A percentile compares a stretch with the other conserved stretches of the same genome.
Evolutionary conservation across 768 basidiomycete genomes (phyloP).

Genomic region (Boletus subcaerulescens): DNA sequence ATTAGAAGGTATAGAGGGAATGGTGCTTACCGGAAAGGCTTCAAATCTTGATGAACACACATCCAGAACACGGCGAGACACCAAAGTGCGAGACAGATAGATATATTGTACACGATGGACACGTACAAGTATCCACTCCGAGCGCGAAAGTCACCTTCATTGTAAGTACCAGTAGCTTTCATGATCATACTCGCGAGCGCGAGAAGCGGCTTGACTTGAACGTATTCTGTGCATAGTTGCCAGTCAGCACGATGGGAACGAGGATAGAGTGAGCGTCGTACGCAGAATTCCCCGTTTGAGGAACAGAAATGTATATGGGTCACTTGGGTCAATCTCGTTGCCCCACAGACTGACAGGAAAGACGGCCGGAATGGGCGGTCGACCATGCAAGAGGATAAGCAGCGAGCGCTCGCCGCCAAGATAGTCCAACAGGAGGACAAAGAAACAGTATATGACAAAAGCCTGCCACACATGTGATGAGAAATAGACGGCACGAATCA

Average conservation of each 20-base stretch:
- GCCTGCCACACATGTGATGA: constrained; percentile 46
- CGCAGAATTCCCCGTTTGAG: constrained; percentile 95
- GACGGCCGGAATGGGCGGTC: constrained; percentile 82
- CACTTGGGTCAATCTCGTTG: constrained; percentile 86
- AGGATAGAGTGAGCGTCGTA: constrained; percentile 33
- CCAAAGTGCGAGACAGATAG: constrained; percentile 78
- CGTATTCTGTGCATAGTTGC: constrained; percentile 70
- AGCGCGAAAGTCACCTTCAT: constrained; percentile 83
- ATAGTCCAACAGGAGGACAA: constrained; percentile 75
- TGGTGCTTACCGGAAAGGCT: constrained; percentile 71
- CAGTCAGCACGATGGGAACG: background rate
- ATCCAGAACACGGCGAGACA: constrained; percentile 98
- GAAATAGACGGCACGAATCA: background rate
- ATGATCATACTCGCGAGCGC: constrained; percentile 81
- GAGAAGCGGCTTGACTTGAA: constrained; percentile 91
- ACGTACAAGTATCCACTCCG: constrained; percentile 91
- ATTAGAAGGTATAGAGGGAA: background rate
- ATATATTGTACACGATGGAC: constrained; percentile 79
- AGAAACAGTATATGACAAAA: constrained; percentile 94
- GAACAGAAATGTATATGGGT: constrained; percentile 91
- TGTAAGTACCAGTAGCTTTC: constrained; percentile 83
- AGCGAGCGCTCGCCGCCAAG: constrained; percentile 93
- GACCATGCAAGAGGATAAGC: constrained; percentile 87
- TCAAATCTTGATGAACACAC: constrained; percentile 82
- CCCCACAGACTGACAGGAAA: constrained; percentile 86